Evolutionary conservation across 2,329 filamentous ascomycete genomes (phyloP).

Genomic region (Ascomycota sp.): DNA sequence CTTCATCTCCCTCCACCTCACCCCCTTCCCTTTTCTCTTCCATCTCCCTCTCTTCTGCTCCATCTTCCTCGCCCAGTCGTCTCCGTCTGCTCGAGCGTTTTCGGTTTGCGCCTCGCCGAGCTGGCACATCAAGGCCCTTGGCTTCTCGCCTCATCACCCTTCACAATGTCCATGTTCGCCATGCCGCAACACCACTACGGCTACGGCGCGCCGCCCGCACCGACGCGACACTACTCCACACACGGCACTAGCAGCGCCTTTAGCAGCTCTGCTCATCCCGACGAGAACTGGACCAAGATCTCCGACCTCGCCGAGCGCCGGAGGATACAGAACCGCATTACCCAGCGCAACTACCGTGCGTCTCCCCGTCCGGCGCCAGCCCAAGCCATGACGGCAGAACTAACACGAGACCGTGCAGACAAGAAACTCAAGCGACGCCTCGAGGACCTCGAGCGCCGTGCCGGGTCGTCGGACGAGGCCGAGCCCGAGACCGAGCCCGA

Average conservation of each 20-base stretch:
- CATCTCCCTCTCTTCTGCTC: too few relatives aligned
- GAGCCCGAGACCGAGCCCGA: conserved; percentile 20
- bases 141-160: too few relatives aligned
- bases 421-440: conserved; percentile 85
- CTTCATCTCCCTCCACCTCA: too few relatives aligned
- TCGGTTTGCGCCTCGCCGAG: too few relatives aligned
- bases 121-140: too few relatives aligned
- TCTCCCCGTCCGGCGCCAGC: too few relatives aligned
- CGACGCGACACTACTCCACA: conserved; percentile 45
- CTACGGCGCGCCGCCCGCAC: conserved; percentile 8
- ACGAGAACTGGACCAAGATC: conserved; percentile 99
- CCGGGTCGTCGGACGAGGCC: conserved; percentile 33
- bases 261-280: conserved; percentile 80
- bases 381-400: too few relatives aligned
- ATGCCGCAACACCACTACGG: conserved; percentile 14
- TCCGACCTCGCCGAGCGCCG: conserved; percentile 87
- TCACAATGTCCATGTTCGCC: conserved; percentile 16
- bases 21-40: too few relatives aligned
- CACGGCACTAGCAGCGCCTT: conserved; percentile 85
- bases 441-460: conserved; percentile 66
- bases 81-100: too few relatives aligned
- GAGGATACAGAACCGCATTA: conserved; percentile 92
- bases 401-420: conserved; percentile 26
- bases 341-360: conserved; percentile 90
- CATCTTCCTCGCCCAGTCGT: too few relatives aligned